These are phyloP conservation scores for Sanghuangporus sanghuang DNA, from an alignment of 1,284 basidiomycete species.

Conservation along the genomic window DNA sequence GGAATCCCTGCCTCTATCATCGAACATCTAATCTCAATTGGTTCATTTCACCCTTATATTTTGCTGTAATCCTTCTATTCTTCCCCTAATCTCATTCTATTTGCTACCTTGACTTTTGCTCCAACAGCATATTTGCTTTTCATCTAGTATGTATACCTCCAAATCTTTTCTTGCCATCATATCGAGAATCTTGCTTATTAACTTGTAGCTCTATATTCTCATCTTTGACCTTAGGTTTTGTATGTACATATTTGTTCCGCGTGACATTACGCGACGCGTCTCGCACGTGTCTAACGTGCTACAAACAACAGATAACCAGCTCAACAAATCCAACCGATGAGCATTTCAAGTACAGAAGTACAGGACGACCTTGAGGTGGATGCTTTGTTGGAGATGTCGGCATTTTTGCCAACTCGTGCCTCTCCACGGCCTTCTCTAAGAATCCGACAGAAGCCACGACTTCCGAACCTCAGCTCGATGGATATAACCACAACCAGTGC, in stretches of 20 bases:
- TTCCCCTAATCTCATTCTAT: not conserved
- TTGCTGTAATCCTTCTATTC: not conserved
- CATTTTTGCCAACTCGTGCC: slow-evolving; percentile 11
- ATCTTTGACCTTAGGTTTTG: not conserved
- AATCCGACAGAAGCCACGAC: not conserved
- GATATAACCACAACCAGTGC: slow-evolving; percentile 17
- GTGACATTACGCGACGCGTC: slow-evolving; percentile 9
- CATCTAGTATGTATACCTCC: not conserved
- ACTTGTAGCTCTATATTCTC: too few relatives aligned
- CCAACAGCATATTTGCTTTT: not conserved
- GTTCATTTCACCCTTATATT: not conserved
- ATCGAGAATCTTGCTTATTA: too few relatives aligned
- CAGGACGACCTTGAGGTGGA: not conserved
- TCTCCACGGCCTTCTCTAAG: slow-evolving; percentile 14
- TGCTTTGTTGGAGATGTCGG: slow-evolving; percentile 8
- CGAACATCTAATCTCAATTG: not conserved
- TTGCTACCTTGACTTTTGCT: not conserved
- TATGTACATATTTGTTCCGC: not conserved
- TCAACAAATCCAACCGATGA: not conserved
- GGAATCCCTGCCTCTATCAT: not conserved
- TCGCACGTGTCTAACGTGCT: not conserved
- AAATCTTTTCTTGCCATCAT: too few relatives aligned
- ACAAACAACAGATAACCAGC: not conserved
- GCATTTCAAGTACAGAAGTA: not conserved
- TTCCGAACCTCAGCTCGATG: slow-evolving; percentile 13